phyloP scores from a whole-genome alignment of 2,329 filamentous ascomycete species.

The Aureobasidium sp. region DNA sequence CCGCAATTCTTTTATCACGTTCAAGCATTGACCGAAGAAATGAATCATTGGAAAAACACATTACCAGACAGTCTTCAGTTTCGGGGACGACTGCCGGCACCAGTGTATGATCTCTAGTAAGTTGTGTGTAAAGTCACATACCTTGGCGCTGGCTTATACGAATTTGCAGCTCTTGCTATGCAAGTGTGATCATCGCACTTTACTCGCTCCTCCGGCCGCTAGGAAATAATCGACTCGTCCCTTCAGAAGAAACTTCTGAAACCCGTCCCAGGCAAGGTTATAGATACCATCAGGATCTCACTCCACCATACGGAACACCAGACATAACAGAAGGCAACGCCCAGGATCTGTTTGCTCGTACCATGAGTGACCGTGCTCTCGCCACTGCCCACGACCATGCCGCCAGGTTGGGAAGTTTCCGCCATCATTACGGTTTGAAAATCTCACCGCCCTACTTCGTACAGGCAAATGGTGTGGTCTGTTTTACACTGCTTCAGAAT shows the following conservation, averaged over 20 bases:
- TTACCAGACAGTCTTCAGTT: constrained; percentile 11
- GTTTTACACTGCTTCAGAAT: constrained; percentile 11
- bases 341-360: not conserved
- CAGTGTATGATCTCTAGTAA: constrained; percentile 16
- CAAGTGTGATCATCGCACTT: constrained; percentile 3
- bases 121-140: not conserved
- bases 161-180: constrained; percentile 10
- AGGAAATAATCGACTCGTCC: not conserved
- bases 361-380: not conserved
- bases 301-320: not conserved
- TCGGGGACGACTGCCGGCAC: not conserved
- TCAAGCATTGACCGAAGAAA: not conserved
- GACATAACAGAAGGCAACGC: not conserved
- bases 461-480: constrained; percentile 4
- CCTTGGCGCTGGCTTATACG: not conserved
- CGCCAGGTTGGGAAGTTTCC: constrained; percentile 6
- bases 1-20: not conserved
- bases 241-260: not conserved
- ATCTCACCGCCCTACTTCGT: constrained; percentile 6
- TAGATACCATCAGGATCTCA: not conserved
- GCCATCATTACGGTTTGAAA: constrained; percentile 14
- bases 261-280: not conserved
- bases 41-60: constrained; percentile 1
- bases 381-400: not conserved
- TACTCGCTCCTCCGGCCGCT: not conserved